A percentile compares a stretch with the other conserved stretches of the same genome.
phyloP scores from a whole-genome alignment of 352 stramenopile species.

The Blastocystis sp. region DNA sequence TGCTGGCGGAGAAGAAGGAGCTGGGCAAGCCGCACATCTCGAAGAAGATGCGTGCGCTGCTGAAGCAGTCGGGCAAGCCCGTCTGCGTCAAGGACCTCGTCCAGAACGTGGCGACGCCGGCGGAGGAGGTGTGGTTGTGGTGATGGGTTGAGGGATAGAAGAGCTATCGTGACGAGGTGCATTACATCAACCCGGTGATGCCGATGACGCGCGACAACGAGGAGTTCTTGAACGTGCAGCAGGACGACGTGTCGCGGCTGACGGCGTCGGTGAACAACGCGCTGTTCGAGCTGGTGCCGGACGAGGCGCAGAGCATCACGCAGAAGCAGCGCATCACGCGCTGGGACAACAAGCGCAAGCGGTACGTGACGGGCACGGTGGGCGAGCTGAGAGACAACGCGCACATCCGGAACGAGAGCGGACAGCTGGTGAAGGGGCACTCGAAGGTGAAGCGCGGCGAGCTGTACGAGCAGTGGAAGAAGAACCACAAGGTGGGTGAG shows the following conservation, averaged over 20 bases:
- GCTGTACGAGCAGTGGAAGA: slow-evolving; percentile 89
- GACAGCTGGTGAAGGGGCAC: slow-evolving; percentile 75
- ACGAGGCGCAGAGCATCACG: slow-evolving; percentile 87
- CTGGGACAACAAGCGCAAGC: slow-evolving; percentile 97
- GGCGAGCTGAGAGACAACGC: slow-evolving; percentile 80
- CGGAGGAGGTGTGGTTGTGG: not conserved
- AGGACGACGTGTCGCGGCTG: slow-evolving; percentile 23
- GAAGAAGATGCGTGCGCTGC: slow-evolving; percentile 87
- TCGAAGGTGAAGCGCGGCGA: slow-evolving; percentile 75
- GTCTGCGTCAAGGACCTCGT: slow-evolving; percentile 13
- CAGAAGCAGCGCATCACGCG: slow-evolving; percentile 94
- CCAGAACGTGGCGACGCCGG: not conserved
- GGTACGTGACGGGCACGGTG: slow-evolving; percentile 88
- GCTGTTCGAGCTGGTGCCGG: slow-evolving; percentile 7
- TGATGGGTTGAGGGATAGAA: slow-evolving; percentile 11
- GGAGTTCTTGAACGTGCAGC: slow-evolving; percentile 33
- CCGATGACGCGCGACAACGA: not conserved
- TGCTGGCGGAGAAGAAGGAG: slow-evolving; percentile 21
- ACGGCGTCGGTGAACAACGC: slow-evolving; percentile 5
- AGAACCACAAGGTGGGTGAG: slow-evolving; percentile 71
- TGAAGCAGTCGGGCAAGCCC: slow-evolving; percentile 81
- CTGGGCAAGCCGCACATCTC: slow-evolving; percentile 82
- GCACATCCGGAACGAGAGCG: slow-evolving; percentile 81
- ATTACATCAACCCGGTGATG: slow-evolving; percentile 36
- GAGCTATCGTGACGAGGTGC: slow-evolving; percentile 19